Base-by-base conservation (phyloP, 202 grass and related monocot species). In the Carex arenaria region DNA sequence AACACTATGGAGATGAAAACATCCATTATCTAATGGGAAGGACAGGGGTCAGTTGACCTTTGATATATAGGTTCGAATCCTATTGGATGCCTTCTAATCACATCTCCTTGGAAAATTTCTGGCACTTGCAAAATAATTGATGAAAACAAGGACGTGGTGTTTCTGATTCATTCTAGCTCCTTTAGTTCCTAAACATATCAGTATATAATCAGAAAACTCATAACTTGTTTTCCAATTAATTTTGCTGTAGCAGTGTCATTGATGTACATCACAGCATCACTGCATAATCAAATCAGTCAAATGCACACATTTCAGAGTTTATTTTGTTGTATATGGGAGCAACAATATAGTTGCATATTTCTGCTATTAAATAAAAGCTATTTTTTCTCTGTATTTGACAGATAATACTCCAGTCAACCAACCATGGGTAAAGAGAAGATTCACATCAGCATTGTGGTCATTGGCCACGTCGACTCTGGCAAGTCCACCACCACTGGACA, bases 401-500 rank as follows among this genome's bases (percentile, higher is more conserved):
- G 31, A 11, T 45, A 43, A 40, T 40, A 40, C 38, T 6, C 38
- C 5, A 40, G 38, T 40, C 38, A 40, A 43, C 80, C 28, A 40
- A 52, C 31, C 82, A 97, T 97, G 94, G 91, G 94, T 32, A 97
- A 97, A 81, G 94, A 97, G 89, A 97, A 97, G 87, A 45, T 83
- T 54, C 94, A 93, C 87, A 96, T 96, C 57, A 96, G 54, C 87
- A 91, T 97, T 22, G 94, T 97, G 72, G 89, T 93, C 89, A 93
- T 93, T 78, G 94, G 94, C 83, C 94, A 93, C 0, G 91, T 93
- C 7, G 91, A 97, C 89, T 97, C 94, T 20, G 91, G 91, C 53
- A 97, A 97, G 67, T 97, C 89, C 3, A 97, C 89, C 43, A 97
- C 93, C 87, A 93, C 91, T 72, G 93, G 93, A 8, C 93, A 97